These are phyloP conservation scores for Candida sakaeoensis DNA, from an alignment of 805 yeast genomes.

Conservation along the genomic window DNA sequence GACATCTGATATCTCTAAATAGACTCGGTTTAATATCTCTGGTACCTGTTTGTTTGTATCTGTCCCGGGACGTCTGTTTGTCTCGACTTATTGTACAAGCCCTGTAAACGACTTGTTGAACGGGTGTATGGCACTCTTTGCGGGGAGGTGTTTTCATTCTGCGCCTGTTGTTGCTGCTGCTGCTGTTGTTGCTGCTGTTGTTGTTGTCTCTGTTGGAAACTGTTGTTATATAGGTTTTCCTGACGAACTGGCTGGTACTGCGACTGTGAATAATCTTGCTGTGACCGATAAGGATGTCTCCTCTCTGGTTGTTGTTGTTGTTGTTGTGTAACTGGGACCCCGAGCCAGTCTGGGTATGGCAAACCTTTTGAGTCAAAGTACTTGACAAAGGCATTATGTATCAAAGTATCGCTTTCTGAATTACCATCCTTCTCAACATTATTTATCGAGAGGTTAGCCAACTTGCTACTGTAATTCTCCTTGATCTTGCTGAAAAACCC, in stretches of 20 bases:
- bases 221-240: constrained; percentile 12
- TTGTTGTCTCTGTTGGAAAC: constrained; percentile 13
- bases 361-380: constrained; percentile 28
- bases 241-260: constrained; percentile 14
- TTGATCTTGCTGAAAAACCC: constrained; percentile 32
- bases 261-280: constrained; percentile 10
- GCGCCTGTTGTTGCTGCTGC: constrained; percentile 3
- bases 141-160: not conserved
- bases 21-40: constrained; percentile 3
- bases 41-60: constrained; percentile 22
- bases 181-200: constrained; percentile 7
- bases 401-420: constrained; percentile 35
- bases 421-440: constrained; percentile 37
- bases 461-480: constrained; percentile 34
- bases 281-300: constrained; percentile 2
- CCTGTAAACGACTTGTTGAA: constrained; percentile 34
- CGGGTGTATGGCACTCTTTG: constrained; percentile 15
- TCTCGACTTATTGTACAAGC: constrained; percentile 37
- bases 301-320: constrained; percentile 7
- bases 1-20: too few relatives aligned
- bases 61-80: constrained; percentile 35
- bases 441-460: constrained; percentile 33
- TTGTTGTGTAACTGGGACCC: constrained; percentile 20
- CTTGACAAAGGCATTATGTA: constrained; percentile 41
- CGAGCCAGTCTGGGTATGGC: constrained; percentile 45